Base-by-base conservation (phyloP, 164 flowering plant genomes). In the Umbilicus rupestris region DNA sequence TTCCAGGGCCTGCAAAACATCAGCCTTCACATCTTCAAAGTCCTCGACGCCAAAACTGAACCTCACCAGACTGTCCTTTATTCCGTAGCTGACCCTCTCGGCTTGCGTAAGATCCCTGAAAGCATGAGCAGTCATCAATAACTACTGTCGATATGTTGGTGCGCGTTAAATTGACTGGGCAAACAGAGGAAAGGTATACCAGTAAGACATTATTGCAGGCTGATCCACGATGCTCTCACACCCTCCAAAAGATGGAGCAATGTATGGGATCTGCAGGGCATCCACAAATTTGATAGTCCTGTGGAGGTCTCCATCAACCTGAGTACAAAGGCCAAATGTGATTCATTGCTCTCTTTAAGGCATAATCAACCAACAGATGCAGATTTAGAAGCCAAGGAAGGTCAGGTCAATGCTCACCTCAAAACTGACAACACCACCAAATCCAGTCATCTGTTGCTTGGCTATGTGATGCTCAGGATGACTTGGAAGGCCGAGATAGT, bases 351-450 rank as follows among this genome's bases (percentile, higher is more conserved):
- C n/a, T n/a, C n/a, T n/a, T n/a, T n/a, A n/a, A n/a, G n/a, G n/a
- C n/a, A n/a, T n/a, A n/a, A n/a, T n/a, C n/a, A n/a, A n/a, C n/a
- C n/a, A n/a, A n/a, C n/a, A n/a, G n/a, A n/a, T n/a, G n/a, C n/a
- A n/a, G n/a, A n/a, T n/a, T n/a, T n/a, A n/a, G n/a, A n/a, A n/a
- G n/a, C n/a, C n/a, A n/a, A n/a, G n/a, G n/a, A n/a, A n/a, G n/a
- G n/a, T n/a, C n/a, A n/a, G n/a, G 19, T 20, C 15, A 55, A 71
- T 30, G 26, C 81, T 58, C 68, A 87, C 99, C 93, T 95, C 99
- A 82, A 95, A 95, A 78, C 97, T 91, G 69, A 92, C 99, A 29
- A 95, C 97, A 57, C 99, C 99, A 69, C 99, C 99, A 82, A 87
- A 95, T 60, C 97, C 99, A 70, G 83, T 84, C 99, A 95, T 95